Conservation (phyloP, 495 filamentous ascomycete genomes). For the Tuber borchii region DNA sequence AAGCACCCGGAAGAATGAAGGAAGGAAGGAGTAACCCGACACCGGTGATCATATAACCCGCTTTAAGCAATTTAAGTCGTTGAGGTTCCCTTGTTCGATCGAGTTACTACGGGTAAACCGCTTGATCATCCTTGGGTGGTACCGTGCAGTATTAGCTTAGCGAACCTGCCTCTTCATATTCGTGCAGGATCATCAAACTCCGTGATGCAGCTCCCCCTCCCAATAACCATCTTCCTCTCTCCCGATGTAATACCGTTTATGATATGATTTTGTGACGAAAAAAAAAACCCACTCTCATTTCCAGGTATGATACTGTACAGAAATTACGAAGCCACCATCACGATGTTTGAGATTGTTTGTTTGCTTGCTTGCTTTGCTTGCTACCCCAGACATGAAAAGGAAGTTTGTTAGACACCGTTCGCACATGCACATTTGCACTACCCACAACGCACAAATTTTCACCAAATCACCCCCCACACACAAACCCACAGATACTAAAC, state of each 20-base stretch:
- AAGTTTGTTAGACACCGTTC: not conserved
- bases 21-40: not conserved
- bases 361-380: not conserved
- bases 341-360: not conserved
- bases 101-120: not conserved
- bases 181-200: not conserved
- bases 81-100: not conserved
- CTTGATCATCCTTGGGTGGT: not conserved
- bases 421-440: not conserved
- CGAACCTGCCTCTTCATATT: not conserved
- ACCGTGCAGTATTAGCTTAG: too few relatives aligned
- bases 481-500: constrained; percentile 1
- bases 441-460: not conserved
- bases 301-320: not conserved
- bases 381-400: not conserved
- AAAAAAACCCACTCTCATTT: not conserved
- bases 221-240: not conserved
- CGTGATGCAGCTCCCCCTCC: not conserved
- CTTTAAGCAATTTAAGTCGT: not conserved
- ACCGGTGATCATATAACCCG: not conserved
- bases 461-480: not conserved
- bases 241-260: not conserved
- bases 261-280: not conserved
- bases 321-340: not conserved
- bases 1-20: not conserved